These are phyloP conservation scores for Leccinum subtestaceum DNA, from an alignment of 768 basidiomycete genomes.

Conservation along the genomic window DNA sequence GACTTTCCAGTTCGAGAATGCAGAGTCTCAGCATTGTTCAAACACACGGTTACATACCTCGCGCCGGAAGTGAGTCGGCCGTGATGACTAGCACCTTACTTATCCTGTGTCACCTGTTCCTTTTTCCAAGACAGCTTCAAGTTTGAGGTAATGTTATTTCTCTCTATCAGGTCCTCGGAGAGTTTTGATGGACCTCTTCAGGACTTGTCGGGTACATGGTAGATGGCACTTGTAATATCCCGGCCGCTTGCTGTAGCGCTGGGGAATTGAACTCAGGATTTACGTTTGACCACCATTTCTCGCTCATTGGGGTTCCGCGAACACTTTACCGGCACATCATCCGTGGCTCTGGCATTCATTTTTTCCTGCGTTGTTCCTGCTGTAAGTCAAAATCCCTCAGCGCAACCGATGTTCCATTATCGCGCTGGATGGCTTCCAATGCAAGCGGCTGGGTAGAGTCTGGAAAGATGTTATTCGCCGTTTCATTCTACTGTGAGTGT, in stretches of 20 bases:
- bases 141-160: background rate
- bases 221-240: background rate
- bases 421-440: conserved; percentile 22
- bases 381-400: background rate
- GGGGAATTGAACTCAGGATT: background rate
- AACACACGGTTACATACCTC: background rate
- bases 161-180: background rate
- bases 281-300: background rate
- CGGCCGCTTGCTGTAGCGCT: conserved; percentile 4
- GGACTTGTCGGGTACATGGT: too few relatives aligned
- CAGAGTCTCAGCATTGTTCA: background rate
- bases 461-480: background rate
- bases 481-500: background rate
- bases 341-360: conserved; percentile 12
- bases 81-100: background rate
- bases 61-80: background rate
- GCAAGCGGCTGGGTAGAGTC: background rate
- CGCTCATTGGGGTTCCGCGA: conserved; percentile 1
- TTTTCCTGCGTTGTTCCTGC: background rate
- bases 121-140: background rate
- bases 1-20: background rate
- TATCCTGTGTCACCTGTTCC: background rate
- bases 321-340: background rate
- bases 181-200: background rate
- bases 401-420: conserved; percentile 6